These are phyloP conservation scores for Carex littledalei DNA, from an alignment of 176 grass and related monocot genomes.

Conservation along the genomic window DNA sequence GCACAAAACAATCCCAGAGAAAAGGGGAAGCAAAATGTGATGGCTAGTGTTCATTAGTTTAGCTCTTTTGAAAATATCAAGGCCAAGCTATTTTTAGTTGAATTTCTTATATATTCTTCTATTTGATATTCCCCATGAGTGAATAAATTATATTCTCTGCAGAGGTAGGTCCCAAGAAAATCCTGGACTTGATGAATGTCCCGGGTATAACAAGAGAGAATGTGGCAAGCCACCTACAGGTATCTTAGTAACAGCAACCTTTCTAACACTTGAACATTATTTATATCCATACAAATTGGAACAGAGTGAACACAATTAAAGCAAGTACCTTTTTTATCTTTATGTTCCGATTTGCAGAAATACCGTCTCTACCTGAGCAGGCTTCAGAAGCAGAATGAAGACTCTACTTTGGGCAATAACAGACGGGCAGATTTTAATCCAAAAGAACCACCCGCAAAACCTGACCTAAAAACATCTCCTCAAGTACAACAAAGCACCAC, in stretches of 20 bases:
- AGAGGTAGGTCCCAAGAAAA: slow-evolving; percentile 99
- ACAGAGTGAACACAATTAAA: neutral
- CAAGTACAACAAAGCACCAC: slow-evolving; percentile 38
- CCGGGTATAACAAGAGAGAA: slow-evolving; percentile 96
- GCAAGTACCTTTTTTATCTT: neutral
- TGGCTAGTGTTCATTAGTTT: neutral
- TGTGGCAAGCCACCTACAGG: slow-evolving; percentile 99
- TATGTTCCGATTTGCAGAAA: slow-evolving; percentile 60
- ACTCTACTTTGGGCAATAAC: slow-evolving; percentile 35
- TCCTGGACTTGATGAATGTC: slow-evolving; percentile 93
- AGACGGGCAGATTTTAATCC: slow-evolving; percentile 44
- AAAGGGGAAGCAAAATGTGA: neutral
- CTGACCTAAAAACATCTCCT: slow-evolving; percentile 42
- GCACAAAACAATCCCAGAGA: neutral
- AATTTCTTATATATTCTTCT: neutral
- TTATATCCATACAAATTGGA: slow-evolving; percentile 24
- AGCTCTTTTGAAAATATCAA: neutral
- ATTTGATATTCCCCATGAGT: neutral
- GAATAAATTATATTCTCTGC: slow-evolving; percentile 15
- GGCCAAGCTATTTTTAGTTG: neutral
- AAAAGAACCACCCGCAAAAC: slow-evolving; percentile 40
- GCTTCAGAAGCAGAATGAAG: slow-evolving; percentile 92
- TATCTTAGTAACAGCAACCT: slow-evolving; percentile 28
- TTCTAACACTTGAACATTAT: slow-evolving; percentile 9
- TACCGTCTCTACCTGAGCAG: slow-evolving; percentile 97